Evolutionary conservation across 2,329 filamentous ascomycete species (phyloP), one percentile per base, ranked within the genome.

Genomic region (Claviceps sorghi): DNA sequence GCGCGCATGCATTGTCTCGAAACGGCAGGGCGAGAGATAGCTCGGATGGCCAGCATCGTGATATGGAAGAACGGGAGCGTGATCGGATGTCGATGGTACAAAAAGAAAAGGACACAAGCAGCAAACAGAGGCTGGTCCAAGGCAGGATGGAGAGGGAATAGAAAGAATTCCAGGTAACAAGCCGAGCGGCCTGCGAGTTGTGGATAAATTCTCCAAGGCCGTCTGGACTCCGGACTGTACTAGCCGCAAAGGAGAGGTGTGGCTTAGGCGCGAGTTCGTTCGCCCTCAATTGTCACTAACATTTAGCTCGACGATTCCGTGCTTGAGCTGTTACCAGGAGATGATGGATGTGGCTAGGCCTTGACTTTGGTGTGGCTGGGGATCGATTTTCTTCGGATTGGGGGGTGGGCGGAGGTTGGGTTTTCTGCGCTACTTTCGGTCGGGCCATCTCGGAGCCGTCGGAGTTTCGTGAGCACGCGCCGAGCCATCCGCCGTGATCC

Each of bases 41-140:
- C 81, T 73, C 88, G 84, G 69, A 86, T 75, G 72, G 86, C 83
- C 72, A 95, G 77, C 89, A 95, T 95, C 66, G 68, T 85, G 59
- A 53, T 57, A 56, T 53, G 59, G 56, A 54, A 52, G 30, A 56
- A 52, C 44, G 19, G 29, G 36, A 53, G 51, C 45, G 50, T 42
- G 52, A 54, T 48, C 51, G 51, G 52, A 60, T 49, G 54, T 56
- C 61, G 54, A 55, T 57, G 50, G 52, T 54, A 54, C 55, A 55
- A 56, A 58, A 50, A 52, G 55, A 53, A 56, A 53, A 38, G 30
- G 22, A 43, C 59, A 60, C 61, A 49, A 52, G 59, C 56, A 57
- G 54, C 54, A 54, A 56, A 57, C 57, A 59, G 56, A 57, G 51
- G 53, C 55, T 54, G 53, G 48, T 51, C 45, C 53, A 53, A 54